Conservation (phyloP, 257 asterid genomes). For the Phtheirospermum japonicum region DNA sequence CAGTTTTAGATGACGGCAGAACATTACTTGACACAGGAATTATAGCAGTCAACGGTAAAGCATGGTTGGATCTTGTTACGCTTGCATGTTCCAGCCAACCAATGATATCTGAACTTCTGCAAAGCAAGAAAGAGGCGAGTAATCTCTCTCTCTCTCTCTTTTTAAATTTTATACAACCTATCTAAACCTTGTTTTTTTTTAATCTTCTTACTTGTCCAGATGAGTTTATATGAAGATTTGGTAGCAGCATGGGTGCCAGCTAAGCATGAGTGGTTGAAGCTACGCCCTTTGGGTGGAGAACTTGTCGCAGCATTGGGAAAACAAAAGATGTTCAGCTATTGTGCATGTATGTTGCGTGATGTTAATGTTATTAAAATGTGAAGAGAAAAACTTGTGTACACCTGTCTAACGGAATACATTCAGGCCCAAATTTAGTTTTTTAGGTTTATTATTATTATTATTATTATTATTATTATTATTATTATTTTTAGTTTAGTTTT, state of each 20-base stretch:
- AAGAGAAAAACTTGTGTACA: too few relatives aligned
- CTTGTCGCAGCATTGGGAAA: conserved; percentile 68
- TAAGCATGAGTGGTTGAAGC: conserved; percentile 83
- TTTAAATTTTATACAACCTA: conserved; percentile 19
- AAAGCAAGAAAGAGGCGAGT: conserved; percentile 76
- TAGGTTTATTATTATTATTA: neutral
- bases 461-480: neutral
- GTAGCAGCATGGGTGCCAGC: conserved; percentile 99
- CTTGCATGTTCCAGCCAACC: conserved; percentile 73
- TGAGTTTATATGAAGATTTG: conserved; percentile 96
- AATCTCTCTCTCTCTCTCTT: conserved; percentile 26
- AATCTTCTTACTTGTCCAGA: conserved; percentile 51
- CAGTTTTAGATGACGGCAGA: conserved; percentile 88
- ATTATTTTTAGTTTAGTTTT: neutral
- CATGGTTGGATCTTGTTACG: conserved; percentile 78
- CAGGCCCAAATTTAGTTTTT: conserved; percentile 12
- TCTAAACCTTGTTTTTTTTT: conserved; percentile 24
- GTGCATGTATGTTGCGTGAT: conserved; percentile 74
- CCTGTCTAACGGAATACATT: conserved; percentile 18
- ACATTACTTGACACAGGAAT: conserved; percentile 94
- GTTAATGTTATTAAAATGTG: conserved; percentile 27
- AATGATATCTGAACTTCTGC: conserved; percentile 67
- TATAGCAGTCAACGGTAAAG: conserved; percentile 89
- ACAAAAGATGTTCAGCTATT: conserved; percentile 84
- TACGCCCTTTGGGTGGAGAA: conserved; percentile 75